Conservation (phyloP, 1,284 basidiomycete species). For the Sporisorium iseilematis-ciliati region DNA sequence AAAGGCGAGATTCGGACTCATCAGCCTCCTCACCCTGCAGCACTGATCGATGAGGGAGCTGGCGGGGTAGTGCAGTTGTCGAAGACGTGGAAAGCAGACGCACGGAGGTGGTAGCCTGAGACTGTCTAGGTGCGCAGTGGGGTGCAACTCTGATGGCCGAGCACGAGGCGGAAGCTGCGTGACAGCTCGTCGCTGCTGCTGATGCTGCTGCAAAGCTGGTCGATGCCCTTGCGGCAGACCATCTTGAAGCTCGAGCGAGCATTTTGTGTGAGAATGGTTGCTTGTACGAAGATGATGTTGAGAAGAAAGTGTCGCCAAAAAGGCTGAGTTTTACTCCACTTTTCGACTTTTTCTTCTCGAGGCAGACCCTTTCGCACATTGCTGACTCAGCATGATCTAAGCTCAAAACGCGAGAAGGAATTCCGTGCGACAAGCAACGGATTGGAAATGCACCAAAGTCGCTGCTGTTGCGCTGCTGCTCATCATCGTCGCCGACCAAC, state of each 20-base stretch:
- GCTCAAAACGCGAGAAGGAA: neutral
- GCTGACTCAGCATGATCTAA: slow-evolving; percentile 28
- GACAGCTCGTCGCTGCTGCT: neutral
- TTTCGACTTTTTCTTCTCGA: slow-evolving; percentile 6
- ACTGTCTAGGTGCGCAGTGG: neutral
- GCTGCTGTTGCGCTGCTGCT: slow-evolving; percentile 3
- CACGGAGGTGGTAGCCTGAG: neutral
- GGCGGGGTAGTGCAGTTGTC: slow-evolving; percentile 21
- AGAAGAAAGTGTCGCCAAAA: slow-evolving; percentile 4
- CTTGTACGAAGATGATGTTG: slow-evolving; percentile 2
- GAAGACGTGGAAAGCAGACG: slow-evolving; percentile 24
- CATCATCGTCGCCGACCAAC: slow-evolving; percentile 24
- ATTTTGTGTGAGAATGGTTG: slow-evolving; percentile 7
- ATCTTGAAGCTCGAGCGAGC: slow-evolving; percentile 33
- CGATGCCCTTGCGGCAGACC: slow-evolving; percentile 16
- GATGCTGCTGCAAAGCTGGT: slow-evolving; percentile 12
- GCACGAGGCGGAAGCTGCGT: slow-evolving; percentile 16
- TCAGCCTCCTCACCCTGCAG: slow-evolving; percentile 6
- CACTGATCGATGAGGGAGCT: slow-evolving; percentile 15
- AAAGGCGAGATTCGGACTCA: neutral
- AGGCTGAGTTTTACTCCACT: slow-evolving; percentile 30
- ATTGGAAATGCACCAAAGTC: slow-evolving; percentile 7
- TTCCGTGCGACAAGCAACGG: slow-evolving; percentile 25
- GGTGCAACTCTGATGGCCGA: neutral
- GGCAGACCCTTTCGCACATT: neutral